Evolutionary conservation across 2,329 filamentous ascomycete genomes (phyloP).

Genomic region (Tolypocladium tropicale): DNA sequence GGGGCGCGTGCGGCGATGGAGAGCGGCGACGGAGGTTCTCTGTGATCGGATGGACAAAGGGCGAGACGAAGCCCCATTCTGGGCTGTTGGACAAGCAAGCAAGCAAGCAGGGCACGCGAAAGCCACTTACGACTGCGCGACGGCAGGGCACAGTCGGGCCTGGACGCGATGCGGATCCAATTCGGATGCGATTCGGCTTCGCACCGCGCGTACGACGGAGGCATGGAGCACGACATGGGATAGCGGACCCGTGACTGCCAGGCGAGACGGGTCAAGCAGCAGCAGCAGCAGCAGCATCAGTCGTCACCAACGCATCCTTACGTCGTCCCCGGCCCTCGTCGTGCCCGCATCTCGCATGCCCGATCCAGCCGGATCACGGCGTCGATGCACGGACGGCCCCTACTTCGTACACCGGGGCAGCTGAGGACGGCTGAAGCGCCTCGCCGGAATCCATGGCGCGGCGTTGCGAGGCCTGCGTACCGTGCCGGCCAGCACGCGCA

Average conservation of each 20-base stretch:
- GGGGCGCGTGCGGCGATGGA: neutral
- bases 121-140: neutral
- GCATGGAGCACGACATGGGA: neutral
- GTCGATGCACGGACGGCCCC: neutral
- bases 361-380: neutral
- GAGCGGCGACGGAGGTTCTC: neutral
- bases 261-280: neutral
- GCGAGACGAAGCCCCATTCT: neutral
- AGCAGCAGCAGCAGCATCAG: no score
- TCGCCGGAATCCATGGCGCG: no score
- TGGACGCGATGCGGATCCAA: neutral
- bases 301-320: neutral
- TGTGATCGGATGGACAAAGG: neutral
- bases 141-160: neutral
- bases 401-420: neutral
- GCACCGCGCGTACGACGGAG: no score
- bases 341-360: neutral
- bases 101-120: neutral
- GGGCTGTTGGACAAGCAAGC: neutral
- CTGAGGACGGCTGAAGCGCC: neutral
- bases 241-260: neutral
- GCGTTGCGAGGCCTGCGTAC: neutral
- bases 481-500: neutral
- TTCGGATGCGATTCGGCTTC: neutral
- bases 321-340: neutral